Conservation (phyloP, 2,329 filamentous ascomycete species). For the Cordyceps cicadae region DNA sequence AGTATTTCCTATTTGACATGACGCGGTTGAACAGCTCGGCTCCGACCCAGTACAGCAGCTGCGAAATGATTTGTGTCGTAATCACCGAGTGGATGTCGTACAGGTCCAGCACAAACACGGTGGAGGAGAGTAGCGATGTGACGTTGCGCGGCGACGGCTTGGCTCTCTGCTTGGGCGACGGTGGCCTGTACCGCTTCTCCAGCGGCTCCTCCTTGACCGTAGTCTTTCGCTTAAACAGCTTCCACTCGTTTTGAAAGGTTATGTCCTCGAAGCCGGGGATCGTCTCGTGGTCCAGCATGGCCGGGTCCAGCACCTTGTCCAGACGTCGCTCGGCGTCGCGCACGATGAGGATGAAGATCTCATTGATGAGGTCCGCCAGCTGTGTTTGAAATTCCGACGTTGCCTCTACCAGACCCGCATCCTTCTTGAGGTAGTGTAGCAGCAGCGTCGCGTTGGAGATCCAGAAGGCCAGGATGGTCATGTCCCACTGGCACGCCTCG, state of each 20-base stretch:
- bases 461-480: conserved; percentile 99
- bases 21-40: conserved; percentile 96
- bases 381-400: conserved; percentile 88
- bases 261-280: conserved; percentile 97
- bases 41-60: conserved; percentile 92
- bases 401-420: conserved; percentile 67
- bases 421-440: conserved; percentile 96
- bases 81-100: conserved; percentile 99
- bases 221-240: conserved; percentile 84
- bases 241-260: conserved; percentile 97
- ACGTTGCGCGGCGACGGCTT: conserved; percentile 92
- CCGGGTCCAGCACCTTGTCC: conserved; percentile 87
- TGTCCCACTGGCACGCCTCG: conserved; percentile 96
- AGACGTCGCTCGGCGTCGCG: conserved; percentile 90
- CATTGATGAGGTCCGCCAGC: conserved; percentile 88
- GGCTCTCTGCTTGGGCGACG: conserved; percentile 84
- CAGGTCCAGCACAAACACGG: conserved; percentile 92
- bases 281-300: conserved; percentile 96
- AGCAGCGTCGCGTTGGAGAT: conserved; percentile 92
- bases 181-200: conserved; percentile 85
- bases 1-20: conserved; percentile 90
- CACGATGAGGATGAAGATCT: conserved; percentile 97
- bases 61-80: conserved; percentile 79
- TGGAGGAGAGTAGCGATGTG: conserved; percentile 89
- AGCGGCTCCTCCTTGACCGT: conserved; percentile 84